These are phyloP conservation scores for Orbilia quercus DNA, from an alignment of 2,329 filamentous ascomycete genomes.

Conservation along the genomic window DNA sequence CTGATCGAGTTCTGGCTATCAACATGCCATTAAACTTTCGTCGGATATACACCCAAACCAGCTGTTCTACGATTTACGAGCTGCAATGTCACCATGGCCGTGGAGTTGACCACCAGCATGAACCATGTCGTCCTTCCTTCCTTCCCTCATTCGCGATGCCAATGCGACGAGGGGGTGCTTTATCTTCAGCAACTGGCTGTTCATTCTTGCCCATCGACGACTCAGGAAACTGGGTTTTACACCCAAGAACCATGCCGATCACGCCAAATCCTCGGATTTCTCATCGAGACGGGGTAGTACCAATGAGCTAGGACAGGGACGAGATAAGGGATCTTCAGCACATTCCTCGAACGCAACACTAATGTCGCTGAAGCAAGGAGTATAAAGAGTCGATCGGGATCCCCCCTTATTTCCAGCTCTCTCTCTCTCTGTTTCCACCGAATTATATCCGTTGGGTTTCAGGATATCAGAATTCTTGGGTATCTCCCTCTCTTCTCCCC, in stretches of 20 bases:
- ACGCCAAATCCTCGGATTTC: conserved; percentile 34
- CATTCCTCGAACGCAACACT: conserved; percentile 34
- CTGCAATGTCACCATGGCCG: conserved; percentile 21
- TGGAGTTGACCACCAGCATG: conserved; percentile 12
- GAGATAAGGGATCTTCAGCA: conserved; percentile 32
- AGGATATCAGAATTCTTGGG: conserved; percentile 6
- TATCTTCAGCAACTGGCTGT: conserved; percentile 19
- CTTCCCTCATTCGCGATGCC: not conserved
- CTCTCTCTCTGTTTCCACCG: conserved; percentile 2
- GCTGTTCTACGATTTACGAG: not conserved
- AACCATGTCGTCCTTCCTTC: conserved; percentile 7
- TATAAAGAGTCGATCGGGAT: conserved; percentile 39
- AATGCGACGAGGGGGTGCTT: conserved; percentile 14
- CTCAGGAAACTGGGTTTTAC: conserved; percentile 44
- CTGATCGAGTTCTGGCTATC: not conserved
- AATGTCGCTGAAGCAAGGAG: conserved; percentile 28
- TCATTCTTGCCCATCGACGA: conserved; percentile 28
- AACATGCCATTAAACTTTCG: not conserved
- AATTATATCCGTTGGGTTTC: conserved; percentile 17
- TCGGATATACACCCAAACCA: not conserved
- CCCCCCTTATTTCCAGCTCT: conserved; percentile 5
- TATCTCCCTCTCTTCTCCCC: not conserved
- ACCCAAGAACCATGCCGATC: conserved; percentile 38
- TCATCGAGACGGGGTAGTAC: conserved; percentile 6
- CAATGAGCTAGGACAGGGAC: conserved; percentile 7